Evolutionary conservation across 106 monocot species (phyloP), one percentile per base, ranked within the genome.

Genomic region (Acorus calamus): DNA sequence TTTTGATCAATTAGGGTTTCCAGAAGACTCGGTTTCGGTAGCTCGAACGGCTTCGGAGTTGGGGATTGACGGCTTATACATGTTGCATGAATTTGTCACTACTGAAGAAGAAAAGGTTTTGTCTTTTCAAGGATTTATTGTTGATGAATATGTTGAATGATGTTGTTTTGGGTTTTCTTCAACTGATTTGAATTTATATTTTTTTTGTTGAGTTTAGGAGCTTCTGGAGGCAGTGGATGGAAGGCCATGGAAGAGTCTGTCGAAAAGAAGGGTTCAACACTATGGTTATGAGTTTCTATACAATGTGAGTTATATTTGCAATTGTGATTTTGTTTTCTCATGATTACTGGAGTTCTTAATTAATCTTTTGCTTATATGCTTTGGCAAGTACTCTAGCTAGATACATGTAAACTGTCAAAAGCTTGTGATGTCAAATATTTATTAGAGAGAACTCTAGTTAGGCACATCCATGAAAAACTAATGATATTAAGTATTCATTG

Each of bases 261-360:
- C 88, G 3, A 98, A 98, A 78, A 83, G 98, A 73, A 88, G 92
- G 75, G 98, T 98, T 64, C 98, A 98, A 60, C 98, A 98, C 76
- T 92, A 98, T 76, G 98, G 92, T 57, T 88, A 92, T 67, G 92
- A 85, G 61, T 98, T 98, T 56, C 64, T 88, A 14, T 98, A 98
- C 69, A 70, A 83, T 60, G 98, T 92, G 75, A 83, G 85, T 77
- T 75, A 5, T 6, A 11, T 60, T 28, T 28, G 28, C 28, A 28
- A 28, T 28, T 28, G 28, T 28, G 28, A 28, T 28, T 28, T 28
- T 28, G 0, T 28, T 28, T 1, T 28, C 28, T 28, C 28, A 28
- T 28, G 28, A 28, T 28, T 28, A 28, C 28, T 28, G 28, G 28
- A 28, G 28, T 28, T 28, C 28, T 28, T 28, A 28, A 28, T 28